Evolutionary conservation across 495 filamentous ascomycete genomes (phyloP).

Genomic region (Oleoguttula mirabilis): DNA sequence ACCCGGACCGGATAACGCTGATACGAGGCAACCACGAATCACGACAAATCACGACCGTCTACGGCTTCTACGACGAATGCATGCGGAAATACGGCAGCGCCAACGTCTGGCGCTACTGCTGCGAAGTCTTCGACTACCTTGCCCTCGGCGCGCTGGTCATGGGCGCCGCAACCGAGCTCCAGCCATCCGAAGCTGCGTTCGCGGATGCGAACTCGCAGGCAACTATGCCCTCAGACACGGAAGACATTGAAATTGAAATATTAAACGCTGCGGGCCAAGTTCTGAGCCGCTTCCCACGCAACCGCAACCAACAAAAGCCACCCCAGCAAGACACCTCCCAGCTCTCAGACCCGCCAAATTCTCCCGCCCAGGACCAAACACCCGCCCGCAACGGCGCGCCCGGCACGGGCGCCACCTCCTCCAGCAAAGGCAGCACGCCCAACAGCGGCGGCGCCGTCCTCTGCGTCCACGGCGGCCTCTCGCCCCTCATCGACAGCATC

Average conservation of each 20-base stretch:
- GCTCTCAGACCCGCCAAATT: slow-evolving; percentile 31
- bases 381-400: slow-evolving; percentile 49
- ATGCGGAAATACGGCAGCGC: slow-evolving; percentile 90
- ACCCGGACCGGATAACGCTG: slow-evolving; percentile 92
- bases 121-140: slow-evolving; percentile 96
- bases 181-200: slow-evolving; percentile 37
- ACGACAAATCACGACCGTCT: slow-evolving; percentile 93
- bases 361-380: slow-evolving; percentile 11
- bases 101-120: slow-evolving; percentile 95
- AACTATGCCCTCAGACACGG: slow-evolving; percentile 42
- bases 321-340: slow-evolving; percentile 28
- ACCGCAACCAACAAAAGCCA: slow-evolving; percentile 13
- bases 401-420: slow-evolving; percentile 53
- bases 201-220: slow-evolving; percentile 26
- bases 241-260: slow-evolving; percentile 91
- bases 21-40: slow-evolving; percentile 96
- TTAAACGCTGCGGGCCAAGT: slow-evolving; percentile 69
- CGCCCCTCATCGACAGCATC: slow-evolving; percentile 80
- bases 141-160: slow-evolving; percentile 89
- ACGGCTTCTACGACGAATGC: slow-evolving; percentile 97
- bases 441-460: slow-evolving; percentile 67
- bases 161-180: slow-evolving; percentile 67
- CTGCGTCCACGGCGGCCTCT: slow-evolving; percentile 90
- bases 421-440: slow-evolving; percentile 49
- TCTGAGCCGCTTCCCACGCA: slow-evolving; percentile 56